phyloP scores from a whole-genome alignment of 192 early-diverging fungal genomes.

The Phycomyces blakesleeanus region DNA sequence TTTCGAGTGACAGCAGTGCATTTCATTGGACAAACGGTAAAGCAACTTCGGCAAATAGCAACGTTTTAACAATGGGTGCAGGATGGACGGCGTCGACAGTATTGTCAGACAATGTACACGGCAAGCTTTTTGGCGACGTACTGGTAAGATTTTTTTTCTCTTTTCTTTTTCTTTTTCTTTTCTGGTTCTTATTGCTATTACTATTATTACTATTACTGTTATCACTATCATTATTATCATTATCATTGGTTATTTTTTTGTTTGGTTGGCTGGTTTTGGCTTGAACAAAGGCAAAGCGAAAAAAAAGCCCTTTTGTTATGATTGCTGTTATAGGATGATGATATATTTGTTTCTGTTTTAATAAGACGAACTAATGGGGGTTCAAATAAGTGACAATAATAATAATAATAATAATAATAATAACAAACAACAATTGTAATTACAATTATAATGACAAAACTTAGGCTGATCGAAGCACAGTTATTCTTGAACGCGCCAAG shows the following conservation, averaged over 20 bases:
- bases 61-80: too few species aligned
- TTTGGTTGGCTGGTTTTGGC: too few species aligned
- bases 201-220: too few species aligned
- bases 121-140: slow-evolving; percentile 30
- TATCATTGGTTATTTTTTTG: too few species aligned
- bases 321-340: too few species aligned
- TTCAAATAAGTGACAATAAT: slow-evolving; percentile 1
- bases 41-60: too few species aligned
- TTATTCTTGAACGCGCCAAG: slow-evolving; percentile 19
- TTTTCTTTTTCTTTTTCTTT: too few species aligned
- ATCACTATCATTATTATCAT: too few species aligned
- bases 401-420: background rate
- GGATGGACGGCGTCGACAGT: slow-evolving; percentile 18
- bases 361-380: background rate
- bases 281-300: too few species aligned
- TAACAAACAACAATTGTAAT: background rate
- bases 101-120: slow-evolving; percentile 22
- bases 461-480: slow-evolving; percentile 8
- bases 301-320: too few species aligned
- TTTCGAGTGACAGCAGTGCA: slow-evolving; percentile 1
- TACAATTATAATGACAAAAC: background rate
- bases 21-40: slow-evolving; percentile 12
- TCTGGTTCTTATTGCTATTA: too few species aligned
- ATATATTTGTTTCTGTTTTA: too few species aligned
- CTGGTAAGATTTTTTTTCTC: slow-evolving; percentile 15